Evolutionary conservation across 345 rosid species (phyloP).

Genomic region (Hevea brasiliensis): DNA sequence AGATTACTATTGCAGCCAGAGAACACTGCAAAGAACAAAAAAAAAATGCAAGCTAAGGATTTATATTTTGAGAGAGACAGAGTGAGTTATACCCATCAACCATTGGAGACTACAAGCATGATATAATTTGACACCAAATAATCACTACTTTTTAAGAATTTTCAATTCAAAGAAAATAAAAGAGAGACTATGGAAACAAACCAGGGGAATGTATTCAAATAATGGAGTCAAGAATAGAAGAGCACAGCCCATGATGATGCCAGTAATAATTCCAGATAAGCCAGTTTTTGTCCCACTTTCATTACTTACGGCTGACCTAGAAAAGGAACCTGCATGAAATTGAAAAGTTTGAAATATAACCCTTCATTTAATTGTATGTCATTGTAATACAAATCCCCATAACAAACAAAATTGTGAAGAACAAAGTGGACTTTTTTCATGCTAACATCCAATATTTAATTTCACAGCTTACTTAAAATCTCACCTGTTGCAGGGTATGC

Average conservation of each 20-base stretch:
- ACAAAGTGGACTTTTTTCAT: no score
- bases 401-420: background rate
- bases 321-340: conserved; percentile 74
- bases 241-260: conserved; percentile 80
- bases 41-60: conserved; percentile 27
- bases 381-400: background rate
- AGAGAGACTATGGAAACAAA: conserved; percentile 29
- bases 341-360: conserved; percentile 26
- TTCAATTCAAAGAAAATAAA: conserved; percentile 6
- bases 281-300: conserved; percentile 97
- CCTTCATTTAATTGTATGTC: background rate
- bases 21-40: conserved; percentile 68
- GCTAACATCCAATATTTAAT: conserved; percentile 9
- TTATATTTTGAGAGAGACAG: conserved; percentile 5
- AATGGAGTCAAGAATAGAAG: conserved; percentile 82
- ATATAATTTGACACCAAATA: background rate
- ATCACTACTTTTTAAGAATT: background rate
- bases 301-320: conserved; percentile 97
- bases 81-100: background rate
- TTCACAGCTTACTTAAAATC: conserved; percentile 22
- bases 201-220: conserved; percentile 92
- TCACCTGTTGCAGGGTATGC: conserved; percentile 93
- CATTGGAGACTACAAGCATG: background rate
- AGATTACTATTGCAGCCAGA: conserved; percentile 89
- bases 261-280: conserved; percentile 76